Conservation (phyloP, 257 asterid genomes). For the Leonotis leonurus region DNA sequence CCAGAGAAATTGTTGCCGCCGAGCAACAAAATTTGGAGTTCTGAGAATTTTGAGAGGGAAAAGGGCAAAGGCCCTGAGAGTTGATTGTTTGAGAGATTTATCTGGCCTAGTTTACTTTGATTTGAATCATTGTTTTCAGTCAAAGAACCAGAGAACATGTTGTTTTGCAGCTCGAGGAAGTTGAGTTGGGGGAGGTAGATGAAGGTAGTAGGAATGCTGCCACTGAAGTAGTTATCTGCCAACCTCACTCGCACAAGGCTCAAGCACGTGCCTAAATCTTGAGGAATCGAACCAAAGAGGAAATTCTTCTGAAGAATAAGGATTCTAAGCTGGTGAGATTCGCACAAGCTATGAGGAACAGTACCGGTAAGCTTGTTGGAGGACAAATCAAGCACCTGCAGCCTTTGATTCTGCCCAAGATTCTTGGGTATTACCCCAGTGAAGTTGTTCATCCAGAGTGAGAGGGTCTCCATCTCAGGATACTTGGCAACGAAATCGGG, state of each 20-base stretch:
- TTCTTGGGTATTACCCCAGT: slow-evolving; percentile 66
- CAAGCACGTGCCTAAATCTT: slow-evolving; percentile 54
- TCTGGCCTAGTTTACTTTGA: slow-evolving; percentile 43
- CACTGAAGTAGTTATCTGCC: slow-evolving; percentile 76
- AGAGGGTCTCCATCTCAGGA: slow-evolving; percentile 56
- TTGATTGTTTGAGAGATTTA: slow-evolving; percentile 74
- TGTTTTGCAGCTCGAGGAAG: slow-evolving; percentile 76
- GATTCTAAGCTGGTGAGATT: slow-evolving; percentile 46
- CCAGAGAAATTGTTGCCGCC: slow-evolving; percentile 69
- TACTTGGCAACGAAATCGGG: slow-evolving; percentile 70
- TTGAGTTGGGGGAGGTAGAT: slow-evolving; percentile 73
- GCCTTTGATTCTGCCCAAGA: slow-evolving; percentile 57
- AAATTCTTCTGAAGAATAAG: slow-evolving; percentile 63
- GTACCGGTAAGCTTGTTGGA: slow-evolving; percentile 92
- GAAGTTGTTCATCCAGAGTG: slow-evolving; percentile 91
- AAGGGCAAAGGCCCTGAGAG: slow-evolving; percentile 62
- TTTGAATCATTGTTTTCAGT: slow-evolving; percentile 42
- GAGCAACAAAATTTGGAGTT: slow-evolving; percentile 61
- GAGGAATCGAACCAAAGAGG: slow-evolving; percentile 74
- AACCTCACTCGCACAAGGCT: slow-evolving; percentile 81
- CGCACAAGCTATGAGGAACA: slow-evolving; percentile 58
- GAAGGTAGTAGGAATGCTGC: slow-evolving; percentile 71
- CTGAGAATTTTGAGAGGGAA: slow-evolving; percentile 57
- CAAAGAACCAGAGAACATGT: slow-evolving; percentile 61
- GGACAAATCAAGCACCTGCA: slow-evolving; percentile 68